Evolutionary conservation across 2,329 filamentous ascomycete genomes (phyloP), one percentile per base, ranked within the genome.

Genomic region (Aspergillus neoniger): DNA sequence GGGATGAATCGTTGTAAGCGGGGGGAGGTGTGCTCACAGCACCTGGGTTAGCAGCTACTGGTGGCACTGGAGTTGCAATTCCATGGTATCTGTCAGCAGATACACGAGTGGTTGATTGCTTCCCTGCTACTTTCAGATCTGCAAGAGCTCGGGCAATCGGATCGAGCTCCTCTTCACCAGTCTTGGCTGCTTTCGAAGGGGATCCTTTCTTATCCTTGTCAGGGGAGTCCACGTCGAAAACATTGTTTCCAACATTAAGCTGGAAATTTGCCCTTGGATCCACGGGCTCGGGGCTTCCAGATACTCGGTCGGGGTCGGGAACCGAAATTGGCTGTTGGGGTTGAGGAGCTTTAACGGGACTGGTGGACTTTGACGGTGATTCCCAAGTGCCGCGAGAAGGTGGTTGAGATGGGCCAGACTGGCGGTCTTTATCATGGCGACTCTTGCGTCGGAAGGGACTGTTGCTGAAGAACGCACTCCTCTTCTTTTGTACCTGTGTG

Each of bases 51-150:
- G 73, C 23, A 36, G 75, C 72, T 17, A 77, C 74, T 15, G 76
- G 76, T 23, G 79, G 90, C 6, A 84, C 88, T 5, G 95, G 94
- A 1, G 94, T 96, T 12, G 91, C 82, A 63, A 99, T 89, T n/a
- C 95, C 94, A 72, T 96, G 91, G 76, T 96, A 97, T 62, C 91
- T 88, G 75, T 99, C 96, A 17, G 93, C 95, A n/a, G 95, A 96
- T 62, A 96, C 87, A n/a, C 96, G 87, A 52, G 86, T 83, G 3
- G 88, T 88, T 6, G 91, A 86, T 68, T 93, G 89, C 77, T 98
- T 98, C 15, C 83, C 85, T 4, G 93, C 90, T 0, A 89, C 91
- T 79, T 96, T 98, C 38, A 99, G 83, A 70, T 99, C 94, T 10
- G 94, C 95, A 7, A 99, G 83, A 23, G 95, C 96, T 68, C 91